Conservation (phyloP, 2,329 filamentous ascomycete genomes). For the Scortechinia acanthostroma region DNA sequence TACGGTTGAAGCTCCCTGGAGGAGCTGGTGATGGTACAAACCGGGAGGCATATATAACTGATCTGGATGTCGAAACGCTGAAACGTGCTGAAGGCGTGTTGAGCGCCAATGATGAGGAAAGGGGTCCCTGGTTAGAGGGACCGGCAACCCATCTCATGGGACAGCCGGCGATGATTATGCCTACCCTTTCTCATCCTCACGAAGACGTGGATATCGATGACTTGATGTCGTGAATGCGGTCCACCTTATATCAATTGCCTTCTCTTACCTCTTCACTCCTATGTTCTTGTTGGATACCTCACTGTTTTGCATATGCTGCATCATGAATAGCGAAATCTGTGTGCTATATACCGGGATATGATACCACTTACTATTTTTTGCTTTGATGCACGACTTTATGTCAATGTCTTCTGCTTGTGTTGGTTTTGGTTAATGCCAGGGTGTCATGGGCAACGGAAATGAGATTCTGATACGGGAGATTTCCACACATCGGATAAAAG, state of each 20-base stretch:
- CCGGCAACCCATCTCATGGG: neutral
- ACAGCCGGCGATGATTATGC: neutral
- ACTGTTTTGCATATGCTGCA: neutral
- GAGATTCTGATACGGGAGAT: too few relatives aligned
- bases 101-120: conserved; percentile 49
- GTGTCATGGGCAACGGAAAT: too few relatives aligned
- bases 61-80: conserved; percentile 55
- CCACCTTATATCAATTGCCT: neutral
- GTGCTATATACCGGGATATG: neutral
- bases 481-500: too few relatives aligned
- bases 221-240: neutral
- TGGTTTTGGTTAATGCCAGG: too few relatives aligned
- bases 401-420: too few relatives aligned
- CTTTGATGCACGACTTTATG: too few relatives aligned
- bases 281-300: neutral
- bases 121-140: conserved; percentile 40
- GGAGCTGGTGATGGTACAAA: conserved; percentile 10
- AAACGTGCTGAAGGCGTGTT: conserved; percentile 51
- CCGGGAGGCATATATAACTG: conserved; percentile 47
- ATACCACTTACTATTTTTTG: neutral
- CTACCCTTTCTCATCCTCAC: neutral
- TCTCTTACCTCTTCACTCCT: neutral
- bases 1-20: conserved; percentile 47
- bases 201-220: neutral
- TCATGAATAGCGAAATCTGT: conserved; percentile 1